phyloP scores from a whole-genome alignment of 2,329 filamentous ascomycete species.

The Aspergillus puulaauensis region DNA sequence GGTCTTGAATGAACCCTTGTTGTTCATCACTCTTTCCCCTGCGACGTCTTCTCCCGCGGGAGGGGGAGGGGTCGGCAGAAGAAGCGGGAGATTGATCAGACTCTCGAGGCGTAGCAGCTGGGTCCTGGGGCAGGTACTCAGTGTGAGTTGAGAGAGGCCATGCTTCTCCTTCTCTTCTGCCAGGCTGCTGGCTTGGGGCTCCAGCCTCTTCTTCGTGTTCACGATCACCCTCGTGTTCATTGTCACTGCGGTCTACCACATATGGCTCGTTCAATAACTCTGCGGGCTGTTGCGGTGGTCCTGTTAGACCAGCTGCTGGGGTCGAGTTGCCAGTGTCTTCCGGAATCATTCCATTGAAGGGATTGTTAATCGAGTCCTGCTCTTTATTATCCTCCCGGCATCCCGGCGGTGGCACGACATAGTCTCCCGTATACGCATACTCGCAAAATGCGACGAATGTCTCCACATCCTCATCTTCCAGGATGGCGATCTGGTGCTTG shows the following conservation, averaged over 20 bases:
- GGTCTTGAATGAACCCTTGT: conserved; percentile 24
- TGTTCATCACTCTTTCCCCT: conserved; percentile 29
- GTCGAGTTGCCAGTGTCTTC: conserved; percentile 15
- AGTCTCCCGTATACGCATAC: conserved; percentile 52
- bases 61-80: conserved; percentile 2
- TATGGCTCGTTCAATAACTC: neutral
- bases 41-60: conserved; percentile 26
- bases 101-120: conserved; percentile 2
- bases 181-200: neutral
- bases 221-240: neutral
- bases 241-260: neutral
- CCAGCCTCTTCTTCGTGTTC: neutral
- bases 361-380: conserved; percentile 16
- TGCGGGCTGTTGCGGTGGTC: conserved; percentile 1
- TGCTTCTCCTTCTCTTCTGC: neutral
- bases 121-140: conserved; percentile 4
- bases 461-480: conserved; percentile 49
- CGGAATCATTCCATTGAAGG: conserved; percentile 15
- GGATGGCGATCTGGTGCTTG: conserved; percentile 40
- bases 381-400: conserved; percentile 20
- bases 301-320: neutral
- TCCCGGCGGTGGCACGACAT: conserved; percentile 36
- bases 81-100: conserved; percentile 1
- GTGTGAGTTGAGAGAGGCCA: conserved; percentile 3
- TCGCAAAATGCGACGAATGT: conserved; percentile 52